phyloP scores from a whole-genome alignment of 1,284 basidiomycete species.

The Malassezia brasiliensis region DNA sequence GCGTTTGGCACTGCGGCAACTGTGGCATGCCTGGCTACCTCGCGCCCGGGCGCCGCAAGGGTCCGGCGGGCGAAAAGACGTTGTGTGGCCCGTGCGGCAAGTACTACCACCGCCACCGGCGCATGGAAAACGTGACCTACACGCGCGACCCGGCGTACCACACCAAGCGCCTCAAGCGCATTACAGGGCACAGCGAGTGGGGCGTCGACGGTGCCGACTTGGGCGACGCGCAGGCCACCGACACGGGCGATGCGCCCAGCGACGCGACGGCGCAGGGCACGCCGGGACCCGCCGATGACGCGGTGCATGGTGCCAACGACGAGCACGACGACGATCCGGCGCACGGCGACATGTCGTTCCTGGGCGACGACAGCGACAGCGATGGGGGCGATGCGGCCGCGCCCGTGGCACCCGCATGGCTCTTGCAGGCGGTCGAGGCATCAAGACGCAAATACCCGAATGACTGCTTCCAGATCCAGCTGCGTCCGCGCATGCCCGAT shows the following conservation, averaged over 20 bases:
- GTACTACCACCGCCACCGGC: constrained; percentile 50
- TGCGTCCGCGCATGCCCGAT: constrained; percentile 20
- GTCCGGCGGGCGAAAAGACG: constrained; percentile 76
- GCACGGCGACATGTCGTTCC: background rate
- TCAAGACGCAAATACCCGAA: constrained; percentile 67
- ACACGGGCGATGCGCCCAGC: background rate
- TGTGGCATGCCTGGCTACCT: constrained; percentile 43
- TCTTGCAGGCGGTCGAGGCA: constrained; percentile 57
- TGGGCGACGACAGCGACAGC: constrained; percentile 7
- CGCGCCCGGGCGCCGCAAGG: constrained; percentile 54
- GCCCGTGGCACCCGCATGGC: constrained; percentile 58
- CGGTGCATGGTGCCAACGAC: background rate
- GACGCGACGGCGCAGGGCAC: background rate
- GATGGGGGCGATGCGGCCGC: constrained; percentile 7
- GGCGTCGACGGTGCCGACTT: background rate
- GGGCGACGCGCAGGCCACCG: background rate
- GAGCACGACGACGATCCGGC: background rate
- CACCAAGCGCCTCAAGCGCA: constrained; percentile 3
- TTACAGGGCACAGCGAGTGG: background rate
- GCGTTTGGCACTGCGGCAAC: constrained; percentile 46
- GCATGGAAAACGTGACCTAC: constrained; percentile 34
- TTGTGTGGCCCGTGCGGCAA: constrained; percentile 83
- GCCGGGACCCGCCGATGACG: background rate
- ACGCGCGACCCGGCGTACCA: constrained; percentile 36
- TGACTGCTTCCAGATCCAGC: constrained; percentile 59